Percentiles rank a stretch among this genome's conserved stretches.
These are phyloP conservation scores for Podospora comata DNA, from an alignment of 495 filamentous ascomycete species.

Conservation along the genomic window DNA sequence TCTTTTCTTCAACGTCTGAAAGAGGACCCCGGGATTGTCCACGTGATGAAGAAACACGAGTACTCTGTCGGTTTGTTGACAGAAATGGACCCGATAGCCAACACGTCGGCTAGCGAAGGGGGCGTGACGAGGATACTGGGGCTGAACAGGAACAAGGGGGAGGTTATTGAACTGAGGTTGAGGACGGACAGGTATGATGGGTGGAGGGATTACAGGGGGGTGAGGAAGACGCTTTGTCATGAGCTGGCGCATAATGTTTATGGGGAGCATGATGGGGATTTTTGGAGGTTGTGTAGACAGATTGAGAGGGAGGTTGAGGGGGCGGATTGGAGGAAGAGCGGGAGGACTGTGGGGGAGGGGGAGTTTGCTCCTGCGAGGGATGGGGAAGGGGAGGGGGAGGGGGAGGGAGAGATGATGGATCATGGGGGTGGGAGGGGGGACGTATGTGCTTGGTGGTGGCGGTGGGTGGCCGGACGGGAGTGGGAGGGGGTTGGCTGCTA, in stretches of 20 bases:
- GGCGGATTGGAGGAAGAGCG: constrained; percentile 71
- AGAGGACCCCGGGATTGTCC: constrained; percentile 79
- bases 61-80: constrained; percentile 86
- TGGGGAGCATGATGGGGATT: constrained; percentile 74
- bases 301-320: constrained; percentile 84
- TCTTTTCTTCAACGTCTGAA: constrained; percentile 74
- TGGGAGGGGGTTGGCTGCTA: constrained; percentile 37
- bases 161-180: constrained; percentile 86
- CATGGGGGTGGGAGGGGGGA: constrained; percentile 88
- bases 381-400: constrained; percentile 29
- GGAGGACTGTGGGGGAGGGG: constrained; percentile 55
- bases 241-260: constrained; percentile 92
- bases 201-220: constrained; percentile 84
- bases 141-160: constrained; percentile 80
- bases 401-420: constrained; percentile 64
- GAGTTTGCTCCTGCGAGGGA: constrained; percentile 60
- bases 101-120: constrained; percentile 67
- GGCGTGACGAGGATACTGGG: constrained; percentile 71
- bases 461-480: constrained; percentile 22
- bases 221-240: constrained; percentile 89
- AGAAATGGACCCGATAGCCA: constrained; percentile 86
- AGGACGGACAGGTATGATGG: constrained; percentile 93
- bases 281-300: constrained; percentile 81
- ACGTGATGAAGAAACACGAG: constrained; percentile 75
- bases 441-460: constrained; percentile 72